phyloP scores from a whole-genome alignment of 371 early-diverging fungal genomes.

The Capillidium rhysosporum region DNA sequence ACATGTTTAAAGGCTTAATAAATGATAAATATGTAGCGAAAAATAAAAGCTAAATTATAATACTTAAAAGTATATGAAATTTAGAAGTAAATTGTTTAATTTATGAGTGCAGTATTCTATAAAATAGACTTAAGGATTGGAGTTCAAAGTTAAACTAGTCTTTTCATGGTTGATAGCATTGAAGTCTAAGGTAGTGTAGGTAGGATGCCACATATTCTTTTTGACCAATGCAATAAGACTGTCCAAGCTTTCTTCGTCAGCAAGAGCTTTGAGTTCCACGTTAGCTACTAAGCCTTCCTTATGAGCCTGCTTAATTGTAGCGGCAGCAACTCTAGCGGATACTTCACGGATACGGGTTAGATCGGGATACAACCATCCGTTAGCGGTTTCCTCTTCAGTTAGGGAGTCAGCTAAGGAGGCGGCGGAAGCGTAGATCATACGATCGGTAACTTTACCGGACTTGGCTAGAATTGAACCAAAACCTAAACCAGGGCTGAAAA shows the following conservation, averaged over 20 bases:
- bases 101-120: no score
- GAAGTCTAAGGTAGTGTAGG: neutral
- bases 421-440: conserved; percentile 57
- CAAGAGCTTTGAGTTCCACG: conserved; percentile 15
- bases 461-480: conserved; percentile 56
- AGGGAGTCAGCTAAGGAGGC: conserved; percentile 61
- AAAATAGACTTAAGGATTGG: no score
- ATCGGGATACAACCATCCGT: conserved; percentile 56
- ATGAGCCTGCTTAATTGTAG: conserved; percentile 43
- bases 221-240: conserved; percentile 17
- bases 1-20: no score
- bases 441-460: conserved; percentile 46
- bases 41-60: no score
- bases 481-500: conserved; percentile 83
- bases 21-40: no score
- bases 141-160: no score
- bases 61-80: no score
- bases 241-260: conserved; percentile 9
- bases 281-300: conserved; percentile 27
- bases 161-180: neutral
- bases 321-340: conserved; percentile 50
- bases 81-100: no score
- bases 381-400: conserved; percentile 33
- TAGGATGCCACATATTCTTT: conserved; percentile 24
- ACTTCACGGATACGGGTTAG: conserved; percentile 66